Base-by-base conservation (phyloP, 2,329 filamentous ascomycete genomes). In the Neopestalotiopsis clavispora region DNA sequence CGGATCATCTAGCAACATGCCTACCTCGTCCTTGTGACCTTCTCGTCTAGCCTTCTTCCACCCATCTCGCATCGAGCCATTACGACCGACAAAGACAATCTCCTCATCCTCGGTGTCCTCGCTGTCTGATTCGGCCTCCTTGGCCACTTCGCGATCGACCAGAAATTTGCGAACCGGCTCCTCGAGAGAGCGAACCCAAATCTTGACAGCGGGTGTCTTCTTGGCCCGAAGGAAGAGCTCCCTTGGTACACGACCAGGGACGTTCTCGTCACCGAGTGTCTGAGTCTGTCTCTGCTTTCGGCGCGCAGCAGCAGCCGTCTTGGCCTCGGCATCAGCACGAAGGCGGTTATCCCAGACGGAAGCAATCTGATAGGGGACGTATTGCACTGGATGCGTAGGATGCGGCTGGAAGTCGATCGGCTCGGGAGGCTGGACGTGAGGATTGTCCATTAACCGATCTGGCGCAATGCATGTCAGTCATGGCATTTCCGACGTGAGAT, bases 401-500 rank as follows among this genome's bases (percentile, higher is more conserved):
- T 88, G 90, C 62, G 95, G 88, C 74, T 92, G 88, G 91, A 93
- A 98, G 82, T 99, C 96, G 69, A 85, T 86, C 0, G 94, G 90
- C 59, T 92, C 86, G 0, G 96, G 96, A 0, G 95, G 94, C 73
- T 95, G 89, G 20, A 87, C 93, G 81, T 96, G 92, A 20, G 96
- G 96, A 70, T 98, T 96, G 80, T 91, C 89, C 68, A 97, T 83
- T 71, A 98, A 89, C 72, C 90, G 94, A 81, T 97, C 95, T 97
- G 45, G 38, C 52, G 17, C 66, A 66, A 28, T 28, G 45, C 17
- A 17, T 30, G 62, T 68, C 32, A 67, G n/a, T 34, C 20, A 13
- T 52, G 28, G 52, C 30, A 9, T 38, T 38, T 38, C 34, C 34
- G 40, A 30, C 32, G 45, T 28, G 34, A 57, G n/a, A n/a, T 40